These are phyloP conservation scores for Candida vartiovaarae DNA, from an alignment of 805 yeast species.

Conservation along the genomic window DNA sequence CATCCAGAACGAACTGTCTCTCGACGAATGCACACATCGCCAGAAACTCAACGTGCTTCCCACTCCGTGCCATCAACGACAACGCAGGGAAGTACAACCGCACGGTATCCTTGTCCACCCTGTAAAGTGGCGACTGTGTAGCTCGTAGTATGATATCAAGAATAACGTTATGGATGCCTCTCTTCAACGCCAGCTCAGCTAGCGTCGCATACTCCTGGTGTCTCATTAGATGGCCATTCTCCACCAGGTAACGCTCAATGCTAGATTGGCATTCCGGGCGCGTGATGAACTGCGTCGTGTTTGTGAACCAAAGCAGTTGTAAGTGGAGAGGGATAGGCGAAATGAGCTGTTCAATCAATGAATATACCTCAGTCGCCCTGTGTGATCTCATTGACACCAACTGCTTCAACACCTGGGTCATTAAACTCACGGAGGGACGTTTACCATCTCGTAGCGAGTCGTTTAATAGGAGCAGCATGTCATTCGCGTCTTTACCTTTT, in stretches of 20 bases:
- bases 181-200: conserved; percentile 4
- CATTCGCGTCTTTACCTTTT: neutral
- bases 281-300: neutral
- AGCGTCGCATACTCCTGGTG: conserved; percentile 7
- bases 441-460: conserved; percentile 14
- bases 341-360: conserved; percentile 9
- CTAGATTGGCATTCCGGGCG: neutral
- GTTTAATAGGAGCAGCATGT: conserved; percentile 7
- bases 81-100: conserved; percentile 5
- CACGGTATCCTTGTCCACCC: conserved; percentile 1
- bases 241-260: conserved; percentile 5
- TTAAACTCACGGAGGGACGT: conserved; percentile 11
- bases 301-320: conserved; percentile 9
- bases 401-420: conserved; percentile 5
- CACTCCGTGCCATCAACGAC: conserved; percentile 2
- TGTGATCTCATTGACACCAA: conserved; percentile 10
- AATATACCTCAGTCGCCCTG: conserved; percentile 8
- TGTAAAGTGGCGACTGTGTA: conserved; percentile 3
- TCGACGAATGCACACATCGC: neutral
- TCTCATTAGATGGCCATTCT: conserved; percentile 1
- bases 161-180: neutral
- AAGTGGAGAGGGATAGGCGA: conserved; percentile 9
- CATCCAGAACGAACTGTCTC: neutral
- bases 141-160: conserved; percentile 6
- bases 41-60: neutral